Base-by-base conservation (phyloP, 2,329 filamentous ascomycete species). In the Colletotrichum liaoningense region DNA sequence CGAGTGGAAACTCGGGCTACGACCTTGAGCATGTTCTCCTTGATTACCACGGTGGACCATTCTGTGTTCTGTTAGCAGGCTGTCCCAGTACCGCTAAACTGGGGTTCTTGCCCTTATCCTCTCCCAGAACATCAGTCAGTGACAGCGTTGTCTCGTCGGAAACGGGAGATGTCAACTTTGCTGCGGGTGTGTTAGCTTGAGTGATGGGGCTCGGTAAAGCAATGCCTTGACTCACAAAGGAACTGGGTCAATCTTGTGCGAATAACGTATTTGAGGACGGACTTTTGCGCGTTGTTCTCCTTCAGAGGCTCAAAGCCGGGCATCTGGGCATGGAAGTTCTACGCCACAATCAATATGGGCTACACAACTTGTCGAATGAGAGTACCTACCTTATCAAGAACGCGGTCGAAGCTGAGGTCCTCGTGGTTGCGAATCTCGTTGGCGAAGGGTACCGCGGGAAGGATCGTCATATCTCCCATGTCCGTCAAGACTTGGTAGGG, bases 1-100 rank as follows among this genome's bases (percentile, higher is more conserved):
- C 72, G 70, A 4, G 75, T 75, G 16, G 77, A 73, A 8, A 77
- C 75, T 4, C 74, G 75, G 4, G 77, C 65, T n/a, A 77, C 70
- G 3, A 77, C 49, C 26, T 54, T 52, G n/a, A 69, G 60, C 35
- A 73, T 71, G 49, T 68, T 64, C 11, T 55, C 42, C 30, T 69
- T 71, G 14, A 72, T 49, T 1, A 35, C 66, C 12, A 76, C 24
- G 1, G 62, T 55, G 30, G 73, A 58, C 75, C 75, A 76, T 28
- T 72, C 75, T 76, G 19, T 3, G 3, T n/a, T 24, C 8, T 3
- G 56, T 71, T 19, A 65, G 60, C 35, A 14, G 22, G 1, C 5
- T 11, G 4, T 33, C 19, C 12, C 6, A 3, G 7, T 11, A 33
- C 6, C 2, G 11, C 19, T 7, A 14, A 19, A 19, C 1, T n/a